A percentile compares a stretch with the other conserved stretches of the same genome.
Evolutionary conservation across 2,329 filamentous ascomycete genomes (phyloP).

Genomic region (Aspergillus unguis): DNA sequence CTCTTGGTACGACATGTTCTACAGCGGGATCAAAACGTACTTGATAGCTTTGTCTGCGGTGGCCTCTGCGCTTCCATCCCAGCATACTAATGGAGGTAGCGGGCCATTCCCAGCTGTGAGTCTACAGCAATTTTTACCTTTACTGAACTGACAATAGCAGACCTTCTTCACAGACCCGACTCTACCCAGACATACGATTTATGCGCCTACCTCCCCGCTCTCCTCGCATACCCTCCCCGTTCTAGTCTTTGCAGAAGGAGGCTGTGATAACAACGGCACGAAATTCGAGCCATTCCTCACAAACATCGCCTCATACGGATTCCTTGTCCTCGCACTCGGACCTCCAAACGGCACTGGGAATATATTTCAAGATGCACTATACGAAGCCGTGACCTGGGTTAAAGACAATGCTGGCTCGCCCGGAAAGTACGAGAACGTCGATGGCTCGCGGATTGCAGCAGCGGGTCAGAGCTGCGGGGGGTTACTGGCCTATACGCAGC

Average conservation of each 20-base stretch:
- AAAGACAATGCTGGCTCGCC: not conserved
- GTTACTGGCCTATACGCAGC: slow-evolving; percentile 7
- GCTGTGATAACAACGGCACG: slow-evolving; percentile 6
- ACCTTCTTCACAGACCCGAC: not conserved
- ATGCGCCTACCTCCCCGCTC: not conserved
- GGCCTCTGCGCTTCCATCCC: not conserved
- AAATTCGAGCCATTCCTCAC: slow-evolving; percentile 6
- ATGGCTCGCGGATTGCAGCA: not conserved
- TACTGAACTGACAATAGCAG: not conserved
- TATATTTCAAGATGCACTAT: not conserved
- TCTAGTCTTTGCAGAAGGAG: slow-evolving; percentile 8
- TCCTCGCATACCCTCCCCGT: slow-evolving; percentile 3
- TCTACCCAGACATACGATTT: slow-evolving; percentile 4
- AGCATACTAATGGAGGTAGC: not conserved
- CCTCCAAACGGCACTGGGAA: not conserved
- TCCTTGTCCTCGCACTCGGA: slow-evolving; percentile 5
- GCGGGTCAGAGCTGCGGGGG: slow-evolving; percentile 9
- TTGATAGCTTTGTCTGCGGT: no score
- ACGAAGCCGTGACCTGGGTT: not conserved
- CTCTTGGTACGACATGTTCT: no score
- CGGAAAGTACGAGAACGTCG: not conserved
- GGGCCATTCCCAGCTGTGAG: not conserved
- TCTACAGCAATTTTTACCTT: not conserved
- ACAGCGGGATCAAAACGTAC: no score
- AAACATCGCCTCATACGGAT: slow-evolving; percentile 10